These are phyloP conservation scores for Aspergillus glaucus DNA, from an alignment of 2,329 filamentous ascomycete species.

Conservation along the genomic window DNA sequence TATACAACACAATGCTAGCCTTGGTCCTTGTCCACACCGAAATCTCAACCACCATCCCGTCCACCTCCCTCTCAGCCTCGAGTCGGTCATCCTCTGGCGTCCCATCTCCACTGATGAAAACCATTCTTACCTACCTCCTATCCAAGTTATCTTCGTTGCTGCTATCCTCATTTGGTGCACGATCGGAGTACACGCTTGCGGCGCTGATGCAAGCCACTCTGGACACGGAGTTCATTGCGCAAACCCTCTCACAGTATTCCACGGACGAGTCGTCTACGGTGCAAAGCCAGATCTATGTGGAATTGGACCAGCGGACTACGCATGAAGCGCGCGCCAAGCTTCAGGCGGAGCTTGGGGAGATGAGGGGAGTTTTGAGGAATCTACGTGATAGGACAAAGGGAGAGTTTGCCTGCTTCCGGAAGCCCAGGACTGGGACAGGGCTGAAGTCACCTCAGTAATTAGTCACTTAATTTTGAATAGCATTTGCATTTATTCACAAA, in stretches of 20 bases:
- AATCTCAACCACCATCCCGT: constrained; percentile 66
- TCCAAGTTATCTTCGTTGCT: constrained; percentile 74
- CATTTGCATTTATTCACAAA: constrained; percentile 1
- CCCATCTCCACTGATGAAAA: constrained; percentile 59
- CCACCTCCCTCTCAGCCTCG: constrained; percentile 65
- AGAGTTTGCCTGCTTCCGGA: constrained; percentile 81
- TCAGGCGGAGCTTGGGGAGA: constrained; percentile 81
- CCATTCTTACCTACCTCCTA: constrained; percentile 79
- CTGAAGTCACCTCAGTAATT: constrained; percentile 14
- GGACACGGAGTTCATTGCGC: constrained; percentile 93
- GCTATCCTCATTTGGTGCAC: constrained; percentile 69
- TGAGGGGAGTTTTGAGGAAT: constrained; percentile 80
- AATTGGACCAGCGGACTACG: constrained; percentile 82
- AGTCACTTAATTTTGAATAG: background rate
- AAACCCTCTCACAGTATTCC: constrained; percentile 85
- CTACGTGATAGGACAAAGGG: constrained; percentile 74
- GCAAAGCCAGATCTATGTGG: constrained; percentile 86
- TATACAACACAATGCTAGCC: constrained; percentile 77
- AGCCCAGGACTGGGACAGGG: constrained; percentile 42
- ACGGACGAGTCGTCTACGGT: constrained; percentile 73
- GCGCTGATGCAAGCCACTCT: constrained; percentile 94
- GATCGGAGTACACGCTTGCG: constrained; percentile 64
- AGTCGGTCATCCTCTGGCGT: constrained; percentile 67
- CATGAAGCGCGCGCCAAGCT: constrained; percentile 73
- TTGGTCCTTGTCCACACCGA: constrained; percentile 91